Conservation (phyloP, 345 rosid species). For the Salix arbutifolia region DNA sequence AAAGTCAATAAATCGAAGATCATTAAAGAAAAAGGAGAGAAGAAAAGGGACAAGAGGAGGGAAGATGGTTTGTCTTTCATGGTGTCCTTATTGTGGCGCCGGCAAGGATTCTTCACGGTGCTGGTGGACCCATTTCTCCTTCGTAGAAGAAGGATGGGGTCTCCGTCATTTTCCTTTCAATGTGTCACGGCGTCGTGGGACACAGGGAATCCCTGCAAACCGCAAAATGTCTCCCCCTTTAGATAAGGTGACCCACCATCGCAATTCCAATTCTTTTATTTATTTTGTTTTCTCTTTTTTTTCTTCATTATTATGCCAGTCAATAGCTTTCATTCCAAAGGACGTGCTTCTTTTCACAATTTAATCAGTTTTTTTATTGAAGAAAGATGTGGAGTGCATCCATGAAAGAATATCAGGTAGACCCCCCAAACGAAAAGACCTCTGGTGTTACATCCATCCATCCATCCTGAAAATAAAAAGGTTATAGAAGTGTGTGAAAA, state of each 20-base stretch:
- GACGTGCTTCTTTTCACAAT: not conserved
- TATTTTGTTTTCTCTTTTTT: not conserved
- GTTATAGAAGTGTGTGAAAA: not conserved
- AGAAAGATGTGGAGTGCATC: not conserved
- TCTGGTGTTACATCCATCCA: not conserved
- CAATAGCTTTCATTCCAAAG: not conserved
- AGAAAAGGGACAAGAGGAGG: conserved; percentile 1
- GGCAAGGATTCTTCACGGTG: conserved; percentile 13
- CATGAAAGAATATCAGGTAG: not conserved
- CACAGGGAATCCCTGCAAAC: conserved; percentile 33
- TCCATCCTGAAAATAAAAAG: not conserved
- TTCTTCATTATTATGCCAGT: not conserved
- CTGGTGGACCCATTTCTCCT: conserved; percentile 10
- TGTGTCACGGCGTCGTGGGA: conserved; percentile 14
- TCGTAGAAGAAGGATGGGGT: not conserved
- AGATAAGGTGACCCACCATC: conserved; percentile 26
- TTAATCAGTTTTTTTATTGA: not conserved
- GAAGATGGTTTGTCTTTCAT: conserved; percentile 14
- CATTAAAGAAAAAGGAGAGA: not conserved
- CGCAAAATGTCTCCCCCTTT: conserved; percentile 20
- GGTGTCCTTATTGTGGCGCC: conserved; percentile 21
- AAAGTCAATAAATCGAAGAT: not conserved
- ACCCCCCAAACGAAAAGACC: not conserved
- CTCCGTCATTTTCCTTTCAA: not conserved
- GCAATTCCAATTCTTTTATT: not conserved